Base-by-base conservation (phyloP, 2,329 filamentous ascomycete species). In the Penicillium sp. region DNA sequence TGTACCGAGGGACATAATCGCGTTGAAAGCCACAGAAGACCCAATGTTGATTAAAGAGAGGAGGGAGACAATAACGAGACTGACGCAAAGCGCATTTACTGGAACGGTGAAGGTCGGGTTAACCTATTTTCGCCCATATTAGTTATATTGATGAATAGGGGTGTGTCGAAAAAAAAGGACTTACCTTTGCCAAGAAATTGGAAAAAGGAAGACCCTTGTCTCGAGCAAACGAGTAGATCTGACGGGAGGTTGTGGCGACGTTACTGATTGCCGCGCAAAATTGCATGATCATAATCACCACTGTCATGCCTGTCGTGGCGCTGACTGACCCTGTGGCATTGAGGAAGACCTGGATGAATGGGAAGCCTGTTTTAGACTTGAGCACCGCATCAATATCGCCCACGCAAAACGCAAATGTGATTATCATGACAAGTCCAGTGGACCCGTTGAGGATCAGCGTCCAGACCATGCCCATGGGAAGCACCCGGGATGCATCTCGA, bases 1-100 rank as follows among this genome's bases (percentile, higher is more conserved):
- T 14, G 68, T 62, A 11, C 61, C 67, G 2, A 77, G 69, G 5
- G 73, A 71, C 41, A 71, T 65, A 45, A 78, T 73, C 33, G 70
- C 69, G 60, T 75, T 76, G 54, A 78, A 68, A n/a, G 75, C 76
- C 10, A 70, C 67, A 4, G 64, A 67, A 11, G 66, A 70, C 47
- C 67, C 66, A 35, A 73, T 60, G 28, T 69, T 72, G 38, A 75
- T 67, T 10, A 75, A 57, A n/a, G 67, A 65, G 9, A 75, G 63
- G 25, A 73, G 56, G 14, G 54, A 56, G 11, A 50, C 45, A 12
- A 58, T 56, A 3, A 42, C 25, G 8, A 55, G 40, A 31, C 40
- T 41, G 59, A 60, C 60, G 46, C 66, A 58, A 26, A 64, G 48
- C 10, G 63, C 58, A 38, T 61, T 64, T 25, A 62, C 42, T 14